phyloP scores from a whole-genome alignment of 371 early-diverging fungal genomes.

The Mortierella sp. region DNA sequence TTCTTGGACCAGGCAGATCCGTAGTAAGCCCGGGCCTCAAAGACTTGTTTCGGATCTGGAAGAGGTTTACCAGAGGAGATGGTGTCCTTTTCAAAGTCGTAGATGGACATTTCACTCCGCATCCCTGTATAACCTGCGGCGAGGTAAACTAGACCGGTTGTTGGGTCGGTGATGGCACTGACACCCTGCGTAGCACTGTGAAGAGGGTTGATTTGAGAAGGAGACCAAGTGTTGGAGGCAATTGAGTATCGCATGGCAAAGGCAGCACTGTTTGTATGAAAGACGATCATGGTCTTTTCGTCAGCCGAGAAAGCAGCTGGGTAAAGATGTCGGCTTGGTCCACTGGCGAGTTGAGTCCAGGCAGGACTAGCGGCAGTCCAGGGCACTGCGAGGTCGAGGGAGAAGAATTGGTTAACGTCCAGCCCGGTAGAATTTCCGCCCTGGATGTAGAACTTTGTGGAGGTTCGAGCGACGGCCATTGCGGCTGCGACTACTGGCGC shows the following conservation, averaged over 20 bases:
- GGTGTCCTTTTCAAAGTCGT: conserved; percentile 17
- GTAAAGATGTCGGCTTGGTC: conserved; percentile 11
- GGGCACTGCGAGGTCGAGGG: conserved; percentile 24
- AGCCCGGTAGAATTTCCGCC: not conserved
- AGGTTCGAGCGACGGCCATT: not conserved
- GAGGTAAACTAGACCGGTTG: conserved; percentile 30
- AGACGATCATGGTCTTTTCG: conserved; percentile 28
- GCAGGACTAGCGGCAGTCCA: conserved; percentile 22
- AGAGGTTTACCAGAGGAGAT: not conserved
- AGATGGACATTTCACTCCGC: conserved; percentile 24
- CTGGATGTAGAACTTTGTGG: conserved; percentile 6
- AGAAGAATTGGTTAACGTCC: conserved; percentile 12
- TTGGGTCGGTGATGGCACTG: conserved; percentile 33
- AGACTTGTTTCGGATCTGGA: not conserved
- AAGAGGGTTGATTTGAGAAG: not conserved
- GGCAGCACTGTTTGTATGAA: not conserved
- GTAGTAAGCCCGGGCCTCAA: conserved; percentile 28
- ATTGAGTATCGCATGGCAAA: conserved; percentile 29
- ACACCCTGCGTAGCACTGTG: conserved; percentile 16
- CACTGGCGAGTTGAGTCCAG: conserved; percentile 20
- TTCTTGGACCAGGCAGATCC: conserved; percentile 15
- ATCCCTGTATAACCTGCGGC: conserved; percentile 33
- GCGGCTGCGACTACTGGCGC: too few relatives aligned
- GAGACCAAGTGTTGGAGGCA: not conserved
- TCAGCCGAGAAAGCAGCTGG: conserved; percentile 28